phyloP scores from a whole-genome alignment of 805 yeast genomes.

The Candida michaelii region DNA sequence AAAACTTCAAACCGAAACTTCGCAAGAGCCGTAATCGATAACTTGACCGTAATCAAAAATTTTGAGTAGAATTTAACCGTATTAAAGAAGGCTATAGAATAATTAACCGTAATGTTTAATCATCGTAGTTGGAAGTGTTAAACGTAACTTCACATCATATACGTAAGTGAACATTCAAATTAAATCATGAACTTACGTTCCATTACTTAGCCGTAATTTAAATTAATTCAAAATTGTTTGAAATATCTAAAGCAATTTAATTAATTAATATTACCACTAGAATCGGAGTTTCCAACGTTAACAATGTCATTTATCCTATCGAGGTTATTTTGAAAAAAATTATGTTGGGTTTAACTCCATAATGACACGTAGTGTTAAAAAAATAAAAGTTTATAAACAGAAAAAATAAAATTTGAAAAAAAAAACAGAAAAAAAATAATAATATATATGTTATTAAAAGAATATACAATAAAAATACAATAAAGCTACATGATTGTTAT shows the following conservation, averaged over 20 bases:
- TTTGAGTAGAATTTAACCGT: neutral
- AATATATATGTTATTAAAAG: neutral
- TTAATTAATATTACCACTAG: no score
- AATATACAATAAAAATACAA: slow-evolving; percentile 5
- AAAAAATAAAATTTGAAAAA: neutral
- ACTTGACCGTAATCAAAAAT: neutral
- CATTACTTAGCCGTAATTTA: neutral
- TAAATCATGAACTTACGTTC: neutral
- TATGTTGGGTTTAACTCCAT: no score
- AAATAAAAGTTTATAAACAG: no score
- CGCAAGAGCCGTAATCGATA: neutral
- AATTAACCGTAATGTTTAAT: neutral
- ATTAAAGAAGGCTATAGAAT: neutral
- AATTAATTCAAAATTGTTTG: no score
- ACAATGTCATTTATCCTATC: neutral
- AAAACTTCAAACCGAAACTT: neutral
- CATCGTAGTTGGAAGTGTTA: neutral
- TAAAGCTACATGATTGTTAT: neutral
- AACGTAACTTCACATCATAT: no score
- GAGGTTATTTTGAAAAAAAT: no score
- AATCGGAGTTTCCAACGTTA: neutral
- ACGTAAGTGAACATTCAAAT: neutral
- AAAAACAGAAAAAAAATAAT: neutral
- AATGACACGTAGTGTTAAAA: neutral
- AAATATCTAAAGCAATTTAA: no score